Conservation (phyloP, 257 asterid genomes). For the Rehmannia glutinosa region DNA sequence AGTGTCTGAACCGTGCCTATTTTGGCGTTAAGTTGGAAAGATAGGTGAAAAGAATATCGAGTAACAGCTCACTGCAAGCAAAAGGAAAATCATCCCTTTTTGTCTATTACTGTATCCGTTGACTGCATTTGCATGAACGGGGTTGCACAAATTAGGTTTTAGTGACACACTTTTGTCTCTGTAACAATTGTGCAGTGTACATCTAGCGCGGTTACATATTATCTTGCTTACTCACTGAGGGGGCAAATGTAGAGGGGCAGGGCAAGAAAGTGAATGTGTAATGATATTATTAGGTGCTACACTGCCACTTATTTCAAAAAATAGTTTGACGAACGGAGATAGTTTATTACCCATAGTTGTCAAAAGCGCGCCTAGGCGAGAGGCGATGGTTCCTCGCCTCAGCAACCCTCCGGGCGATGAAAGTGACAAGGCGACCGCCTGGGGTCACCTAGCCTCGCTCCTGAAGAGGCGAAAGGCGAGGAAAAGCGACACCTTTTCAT, state of each 20-base stretch:
- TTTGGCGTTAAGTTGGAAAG: slow-evolving; percentile 1
- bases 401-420: too few relatives aligned
- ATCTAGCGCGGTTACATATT: slow-evolving; percentile 10
- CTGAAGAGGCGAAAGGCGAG: too few relatives aligned
- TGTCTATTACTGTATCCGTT: background rate
- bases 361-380: too few relatives aligned
- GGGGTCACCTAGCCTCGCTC: too few relatives aligned
- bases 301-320: background rate
- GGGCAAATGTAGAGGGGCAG: background rate
- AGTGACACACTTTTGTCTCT: background rate
- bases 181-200: background rate
- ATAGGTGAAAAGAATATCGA: background rate
- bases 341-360: too few relatives aligned
- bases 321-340: background rate
- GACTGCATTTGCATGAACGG: background rate
- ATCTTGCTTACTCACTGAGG: background rate
- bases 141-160: slow-evolving; percentile 6
- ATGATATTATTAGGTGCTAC: background rate
- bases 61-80: background rate
- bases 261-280: background rate
- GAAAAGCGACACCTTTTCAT: too few relatives aligned
- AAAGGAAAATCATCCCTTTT: slow-evolving; percentile 2
- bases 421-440: too few relatives aligned
- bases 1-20: background rate
- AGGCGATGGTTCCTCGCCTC: too few relatives aligned